Evolutionary conservation across 768 basidiomycete genomes (phyloP).

Genomic region (Saitozyma sp.): DNA sequence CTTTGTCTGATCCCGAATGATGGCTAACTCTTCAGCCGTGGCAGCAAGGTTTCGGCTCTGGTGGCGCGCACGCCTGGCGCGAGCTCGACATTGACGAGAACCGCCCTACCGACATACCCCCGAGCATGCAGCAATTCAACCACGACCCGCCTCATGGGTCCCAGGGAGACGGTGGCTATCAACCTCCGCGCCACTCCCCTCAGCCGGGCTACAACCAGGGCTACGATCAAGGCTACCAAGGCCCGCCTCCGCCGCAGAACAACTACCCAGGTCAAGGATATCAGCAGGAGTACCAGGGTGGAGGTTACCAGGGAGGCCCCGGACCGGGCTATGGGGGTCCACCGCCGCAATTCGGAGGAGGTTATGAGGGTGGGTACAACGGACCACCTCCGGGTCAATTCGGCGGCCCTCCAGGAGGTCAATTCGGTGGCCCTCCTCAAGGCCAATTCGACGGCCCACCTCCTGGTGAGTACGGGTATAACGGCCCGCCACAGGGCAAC

Average conservation of each 20-base stretch:
- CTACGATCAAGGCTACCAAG: neutral
- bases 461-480: no score
- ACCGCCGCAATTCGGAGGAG: neutral
- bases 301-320: neutral
- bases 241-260: neutral
- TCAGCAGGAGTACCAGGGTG: neutral
- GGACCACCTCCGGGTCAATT: no score
- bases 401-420: no score
- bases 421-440: no score
- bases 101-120: constrained; percentile 10
- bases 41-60: constrained; percentile 50
- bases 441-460: no score
- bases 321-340: constrained; percentile 1
- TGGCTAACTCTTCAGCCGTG: constrained; percentile 30
- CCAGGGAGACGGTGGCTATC: constrained; percentile 2
- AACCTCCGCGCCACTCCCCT: neutral
- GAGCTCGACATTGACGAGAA: constrained; percentile 27
- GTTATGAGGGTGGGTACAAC: neutral
- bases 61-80: constrained; percentile 48
- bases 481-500: neutral
- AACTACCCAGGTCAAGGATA: no score
- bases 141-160: constrained; percentile 9
- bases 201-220: constrained; percentile 3
- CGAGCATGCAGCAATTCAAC: constrained; percentile 5
- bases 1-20: neutral